Evolutionary conservation across 495 filamentous ascomycete species (phyloP).

Genomic region (Bacidia rubella): DNA sequence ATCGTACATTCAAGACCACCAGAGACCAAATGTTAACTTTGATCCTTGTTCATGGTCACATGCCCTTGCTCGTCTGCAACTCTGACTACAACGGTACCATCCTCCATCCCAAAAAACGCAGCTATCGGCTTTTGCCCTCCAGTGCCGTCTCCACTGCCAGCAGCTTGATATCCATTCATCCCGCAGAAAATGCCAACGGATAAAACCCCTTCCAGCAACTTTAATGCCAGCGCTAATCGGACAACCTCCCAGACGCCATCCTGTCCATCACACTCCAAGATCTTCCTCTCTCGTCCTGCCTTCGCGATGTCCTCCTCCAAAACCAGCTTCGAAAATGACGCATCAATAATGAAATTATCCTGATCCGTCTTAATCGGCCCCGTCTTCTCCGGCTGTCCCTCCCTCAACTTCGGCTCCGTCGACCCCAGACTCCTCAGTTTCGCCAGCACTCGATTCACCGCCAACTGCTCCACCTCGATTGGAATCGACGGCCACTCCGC

Average conservation of each 20-base stretch:
- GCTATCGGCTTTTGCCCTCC: slow-evolving; percentile 85
- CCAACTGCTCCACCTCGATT: slow-evolving; percentile 81
- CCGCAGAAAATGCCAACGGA: slow-evolving; percentile 88
- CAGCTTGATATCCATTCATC: slow-evolving; percentile 53
- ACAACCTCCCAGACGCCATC: slow-evolving; percentile 66
- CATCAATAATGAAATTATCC: slow-evolving; percentile 85
- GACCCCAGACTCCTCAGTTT: slow-evolving; percentile 60
- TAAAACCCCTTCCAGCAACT: slow-evolving; percentile 71
- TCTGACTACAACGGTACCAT: slow-evolving; percentile 50
- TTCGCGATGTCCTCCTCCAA: slow-evolving; percentile 42
- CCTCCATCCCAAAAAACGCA: slow-evolving; percentile 87
- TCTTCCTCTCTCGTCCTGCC: slow-evolving; percentile 16
- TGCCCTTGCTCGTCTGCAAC: slow-evolving; percentile 21
- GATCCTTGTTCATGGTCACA: neutral
- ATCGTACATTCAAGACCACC: too few species aligned
- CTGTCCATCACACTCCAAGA: slow-evolving; percentile 32
- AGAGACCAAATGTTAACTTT: slow-evolving; percentile 1
- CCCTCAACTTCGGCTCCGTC: slow-evolving; percentile 50
- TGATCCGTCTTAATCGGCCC: slow-evolving; percentile 88
- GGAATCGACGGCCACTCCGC: slow-evolving; percentile 74
- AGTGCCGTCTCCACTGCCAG: slow-evolving; percentile 36
- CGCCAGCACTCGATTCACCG: slow-evolving; percentile 54
- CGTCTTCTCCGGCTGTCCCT: slow-evolving; percentile 53
- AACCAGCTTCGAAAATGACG: slow-evolving; percentile 62
- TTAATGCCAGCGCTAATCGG: slow-evolving; percentile 54